Base-by-base conservation (phyloP, 2,329 filamentous ascomycete genomes). In the Aspergillus sergii region DNA sequence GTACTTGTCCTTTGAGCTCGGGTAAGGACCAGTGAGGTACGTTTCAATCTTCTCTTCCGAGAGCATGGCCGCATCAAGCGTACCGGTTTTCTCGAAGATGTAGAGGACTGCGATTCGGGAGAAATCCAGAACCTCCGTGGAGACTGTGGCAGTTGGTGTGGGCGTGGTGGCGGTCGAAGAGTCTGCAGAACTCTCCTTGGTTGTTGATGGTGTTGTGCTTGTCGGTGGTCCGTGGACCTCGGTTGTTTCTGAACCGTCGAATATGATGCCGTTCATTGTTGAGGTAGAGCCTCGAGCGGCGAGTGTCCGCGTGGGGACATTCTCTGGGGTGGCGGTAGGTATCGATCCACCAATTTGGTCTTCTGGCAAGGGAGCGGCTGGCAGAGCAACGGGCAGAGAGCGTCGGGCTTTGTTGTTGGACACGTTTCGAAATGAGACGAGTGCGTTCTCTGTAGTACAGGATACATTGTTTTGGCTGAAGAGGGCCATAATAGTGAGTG, bases 381-480 rank as follows among this genome's bases (percentile, higher is more conserved):
- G 63, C 6, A 65, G 23, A 5, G 30, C 50, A 4, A 57, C 16
- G 3, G 60, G 50, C 11, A 69, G 32, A 32, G 68, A 63, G 50
- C 74, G 75, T 32, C 74, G 72, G 57, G 68, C 72, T 45, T 71
- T 72, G 67, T 68, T 72, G 34, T 61, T 73, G 21, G 65, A 51
- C 48, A 72, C 74, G 64, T 89, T 90, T 69, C 91, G 86, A 76
- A 97, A 96, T 0, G 91, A 93, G 19, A 98, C 90, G 4, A 99
- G 84, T 0, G 93, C 90, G 71, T 98, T 98, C 75, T 97, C 91
- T 0, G 89, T 88, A 10, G 88, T 87, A 77, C 95, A 99, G 60
- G 91, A 93, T 19, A 97, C 82, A 67, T 90, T 90, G 36, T 86
- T 86, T 7, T 84, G 80, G 71, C 91, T 94, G 76, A 98, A 92